phyloP scores from a whole-genome alignment of 2,329 filamentous ascomycete genomes.

The Pseudogymnoascus pannorum region DNA sequence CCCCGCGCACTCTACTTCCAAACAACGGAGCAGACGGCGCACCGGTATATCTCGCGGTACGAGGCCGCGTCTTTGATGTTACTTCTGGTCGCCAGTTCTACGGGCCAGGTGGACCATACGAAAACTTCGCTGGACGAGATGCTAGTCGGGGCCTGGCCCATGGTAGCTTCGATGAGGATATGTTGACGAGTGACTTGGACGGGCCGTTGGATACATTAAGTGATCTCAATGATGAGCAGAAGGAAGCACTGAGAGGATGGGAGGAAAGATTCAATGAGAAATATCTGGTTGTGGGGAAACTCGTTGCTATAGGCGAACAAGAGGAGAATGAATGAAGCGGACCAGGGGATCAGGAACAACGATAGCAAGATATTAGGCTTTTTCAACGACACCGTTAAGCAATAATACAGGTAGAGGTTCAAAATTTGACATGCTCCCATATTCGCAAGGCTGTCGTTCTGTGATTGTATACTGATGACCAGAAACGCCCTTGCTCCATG shows the following conservation, averaged over 20 bases:
- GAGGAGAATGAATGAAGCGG: conserved; percentile 32
- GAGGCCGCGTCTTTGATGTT: conserved; percentile 87
- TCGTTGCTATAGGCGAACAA: conserved; percentile 60
- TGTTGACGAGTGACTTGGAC: conserved; percentile 86
- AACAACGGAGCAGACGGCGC: conserved; percentile 70
- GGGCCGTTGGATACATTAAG: conserved; percentile 71
- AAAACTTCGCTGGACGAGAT: conserved; percentile 92
- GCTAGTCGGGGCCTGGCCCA: conserved; percentile 80
- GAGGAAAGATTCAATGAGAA: conserved; percentile 90
- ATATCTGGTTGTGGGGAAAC: conserved; percentile 85
- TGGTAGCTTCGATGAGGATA: conserved; percentile 89
- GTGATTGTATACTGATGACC: conserved; percentile 44
- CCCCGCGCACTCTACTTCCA: conserved; percentile 71
- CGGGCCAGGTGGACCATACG: conserved; percentile 88
- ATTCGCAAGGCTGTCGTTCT: conserved; percentile 39
- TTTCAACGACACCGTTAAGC: neutral
- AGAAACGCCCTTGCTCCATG: conserved; percentile 33
- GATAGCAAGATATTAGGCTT: neutral
- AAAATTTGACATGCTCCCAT: conserved; percentile 5
- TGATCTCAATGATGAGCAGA: conserved; percentile 65
- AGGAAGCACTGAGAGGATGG: conserved; percentile 82
- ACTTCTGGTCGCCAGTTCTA: conserved; percentile 85
- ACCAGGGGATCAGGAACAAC: conserved; percentile 1
- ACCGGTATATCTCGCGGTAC: conserved; percentile 86
- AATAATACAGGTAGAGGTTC: neutral